These are phyloP conservation scores for Salisapilia sapeloensis DNA, from an alignment of 352 stramenopile species.

Conservation along the genomic window DNA sequence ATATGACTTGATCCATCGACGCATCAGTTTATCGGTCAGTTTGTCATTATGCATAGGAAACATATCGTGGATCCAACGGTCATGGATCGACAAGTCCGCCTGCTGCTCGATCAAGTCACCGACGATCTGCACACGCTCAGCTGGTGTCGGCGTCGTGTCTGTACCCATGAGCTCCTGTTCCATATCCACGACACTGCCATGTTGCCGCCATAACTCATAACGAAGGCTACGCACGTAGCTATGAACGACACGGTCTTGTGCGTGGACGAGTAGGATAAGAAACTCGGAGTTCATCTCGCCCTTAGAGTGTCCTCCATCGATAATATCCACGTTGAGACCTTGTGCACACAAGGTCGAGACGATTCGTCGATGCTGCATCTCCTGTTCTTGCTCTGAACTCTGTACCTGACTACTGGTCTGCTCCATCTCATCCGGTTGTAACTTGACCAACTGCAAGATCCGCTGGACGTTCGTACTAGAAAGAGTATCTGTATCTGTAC, in stretches of 20 bases:
- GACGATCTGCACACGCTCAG: conserved; percentile 72
- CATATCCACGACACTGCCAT: conserved; percentile 65
- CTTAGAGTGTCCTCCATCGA: conserved; percentile 65
- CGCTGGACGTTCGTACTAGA: conserved; percentile 2
- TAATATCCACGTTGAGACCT: conserved; percentile 65
- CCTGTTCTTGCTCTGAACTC: too few species aligned
- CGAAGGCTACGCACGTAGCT: conserved; percentile 47
- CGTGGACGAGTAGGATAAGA: conserved; percentile 55
- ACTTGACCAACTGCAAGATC: too few species aligned
- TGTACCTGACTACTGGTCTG: too few species aligned
- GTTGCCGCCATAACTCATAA: conserved; percentile 58
- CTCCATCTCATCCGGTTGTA: too few species aligned
- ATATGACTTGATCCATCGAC: conserved; percentile 48
- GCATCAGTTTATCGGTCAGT: conserved; percentile 45
- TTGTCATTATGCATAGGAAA: conserved; percentile 71
- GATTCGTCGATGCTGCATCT: conserved; percentile 68
- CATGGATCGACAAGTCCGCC: conserved; percentile 25
- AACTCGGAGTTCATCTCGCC: conserved; percentile 70
- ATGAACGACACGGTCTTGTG: conserved; percentile 35
- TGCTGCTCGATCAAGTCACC: conserved; percentile 73
- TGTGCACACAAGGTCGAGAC: conserved; percentile 58
- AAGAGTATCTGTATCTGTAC: conserved; percentile 5
- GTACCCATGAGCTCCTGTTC: conserved; percentile 45
- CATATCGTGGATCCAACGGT: conserved; percentile 66
- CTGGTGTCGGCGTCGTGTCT: conserved; percentile 40